These are phyloP conservation scores for Paraphoma chrysanthemicola DNA, from an alignment of 2,329 filamentous ascomycete species.

Conservation along the genomic window DNA sequence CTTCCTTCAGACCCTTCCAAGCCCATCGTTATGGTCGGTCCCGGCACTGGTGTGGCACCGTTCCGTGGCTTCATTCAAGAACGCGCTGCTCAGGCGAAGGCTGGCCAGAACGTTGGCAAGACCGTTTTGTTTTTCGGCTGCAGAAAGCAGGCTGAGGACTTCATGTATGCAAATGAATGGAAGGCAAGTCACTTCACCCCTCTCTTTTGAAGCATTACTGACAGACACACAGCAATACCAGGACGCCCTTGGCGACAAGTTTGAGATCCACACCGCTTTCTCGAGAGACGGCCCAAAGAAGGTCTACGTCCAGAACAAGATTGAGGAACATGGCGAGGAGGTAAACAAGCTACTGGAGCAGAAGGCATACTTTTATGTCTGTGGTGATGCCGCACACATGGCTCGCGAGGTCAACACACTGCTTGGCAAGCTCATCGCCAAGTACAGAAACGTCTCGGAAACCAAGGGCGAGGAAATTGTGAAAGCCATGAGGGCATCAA, in stretches of 20 bases:
- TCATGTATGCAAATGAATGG: constrained; percentile 91
- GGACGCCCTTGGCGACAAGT: constrained; percentile 82
- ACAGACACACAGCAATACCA: constrained; percentile 72
- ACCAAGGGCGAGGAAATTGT: constrained; percentile 94
- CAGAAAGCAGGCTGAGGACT: constrained; percentile 86
- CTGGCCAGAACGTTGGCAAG: constrained; percentile 82
- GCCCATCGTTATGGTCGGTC: constrained; percentile 94
- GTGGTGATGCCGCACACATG: constrained; percentile 97
- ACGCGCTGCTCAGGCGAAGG: constrained; percentile 80
- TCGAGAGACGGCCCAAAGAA: constrained; percentile 88
- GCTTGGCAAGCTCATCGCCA: constrained; percentile 84
- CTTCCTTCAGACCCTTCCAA: constrained; percentile 93
- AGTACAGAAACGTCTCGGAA: constrained; percentile 81
- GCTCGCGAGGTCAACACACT: constrained; percentile 89
- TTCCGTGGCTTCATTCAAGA: constrained; percentile 97
- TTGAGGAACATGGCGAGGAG: constrained; percentile 82
- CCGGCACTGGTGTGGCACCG: constrained; percentile 94
- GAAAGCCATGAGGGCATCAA: constrained; percentile 92
- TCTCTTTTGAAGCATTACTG: not conserved
- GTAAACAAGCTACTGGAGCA: constrained; percentile 87
- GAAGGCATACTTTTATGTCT: constrained; percentile 95
- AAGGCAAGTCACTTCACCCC: constrained; percentile 68
- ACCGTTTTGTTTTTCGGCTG: constrained; percentile 96
- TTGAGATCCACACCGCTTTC: constrained; percentile 91
- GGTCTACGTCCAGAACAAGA: constrained; percentile 94